Conservation (phyloP, 208 protist species). For the Trypanosoma melophagium region DNA sequence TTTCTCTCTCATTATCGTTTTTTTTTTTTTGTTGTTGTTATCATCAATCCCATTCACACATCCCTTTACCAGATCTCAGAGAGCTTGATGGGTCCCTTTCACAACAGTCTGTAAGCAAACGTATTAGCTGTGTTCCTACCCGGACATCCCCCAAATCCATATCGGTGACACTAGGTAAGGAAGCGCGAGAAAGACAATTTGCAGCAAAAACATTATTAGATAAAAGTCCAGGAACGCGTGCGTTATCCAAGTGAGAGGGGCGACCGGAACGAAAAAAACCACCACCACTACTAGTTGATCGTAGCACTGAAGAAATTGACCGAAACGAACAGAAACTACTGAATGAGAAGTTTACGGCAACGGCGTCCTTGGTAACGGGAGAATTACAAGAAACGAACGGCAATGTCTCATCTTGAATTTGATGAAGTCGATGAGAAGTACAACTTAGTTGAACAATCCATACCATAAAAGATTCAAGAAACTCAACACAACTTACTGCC, state of each 20-base stretch:
- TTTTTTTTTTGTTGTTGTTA: background rate
- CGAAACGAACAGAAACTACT: background rate
- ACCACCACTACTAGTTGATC: background rate
- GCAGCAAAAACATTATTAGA: too few species aligned
- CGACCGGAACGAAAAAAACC: background rate
- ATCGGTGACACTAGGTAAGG: background rate
- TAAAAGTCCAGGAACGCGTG: too few species aligned
- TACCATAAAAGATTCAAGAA: slow-evolving; percentile 44
- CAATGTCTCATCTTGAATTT: background rate
- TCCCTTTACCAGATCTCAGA: too few species aligned
- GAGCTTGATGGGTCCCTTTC: too few species aligned
- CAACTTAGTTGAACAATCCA: slow-evolving; percentile 43
- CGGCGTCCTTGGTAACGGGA: too few species aligned
- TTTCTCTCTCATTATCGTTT: background rate
- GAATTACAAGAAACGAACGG: too few species aligned
- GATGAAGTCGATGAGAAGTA: slow-evolving; percentile 10
- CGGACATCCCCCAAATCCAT: background rate
- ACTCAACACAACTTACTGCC: slow-evolving; percentile 33
- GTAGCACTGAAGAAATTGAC: background rate
- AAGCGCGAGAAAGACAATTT: background rate
- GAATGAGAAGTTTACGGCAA: background rate
- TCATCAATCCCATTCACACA: too few species aligned
- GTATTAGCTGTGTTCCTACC: slow-evolving; percentile 8
- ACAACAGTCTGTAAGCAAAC: background rate
- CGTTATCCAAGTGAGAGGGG: too few species aligned